phyloP scores from a whole-genome alignment of 139 green algal species.

The Nannochloris sp. region DNA sequence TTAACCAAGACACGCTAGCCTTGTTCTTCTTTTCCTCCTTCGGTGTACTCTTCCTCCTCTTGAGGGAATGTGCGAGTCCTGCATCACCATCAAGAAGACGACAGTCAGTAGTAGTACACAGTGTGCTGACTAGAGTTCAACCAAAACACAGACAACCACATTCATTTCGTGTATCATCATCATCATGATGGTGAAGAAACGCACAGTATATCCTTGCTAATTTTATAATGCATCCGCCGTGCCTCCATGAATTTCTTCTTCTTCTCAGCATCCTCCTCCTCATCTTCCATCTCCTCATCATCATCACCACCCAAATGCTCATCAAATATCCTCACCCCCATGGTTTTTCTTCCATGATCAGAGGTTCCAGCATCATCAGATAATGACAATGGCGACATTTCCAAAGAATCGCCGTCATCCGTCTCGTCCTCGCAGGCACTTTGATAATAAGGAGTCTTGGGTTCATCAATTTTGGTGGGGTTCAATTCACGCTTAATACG shows the following conservation, averaged over 20 bases:
- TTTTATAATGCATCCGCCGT: conserved; percentile 28
- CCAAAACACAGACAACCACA: too few relatives aligned
- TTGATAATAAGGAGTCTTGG: conserved; percentile 34
- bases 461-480: conserved; percentile 32
- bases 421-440: conserved; percentile 28
- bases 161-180: too few relatives aligned
- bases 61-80: too few relatives aligned
- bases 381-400: background rate
- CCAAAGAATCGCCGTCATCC: background rate
- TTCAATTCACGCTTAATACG: conserved; percentile 32
- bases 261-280: conserved; percentile 23
- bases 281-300: conserved; percentile 4
- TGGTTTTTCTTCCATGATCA: background rate
- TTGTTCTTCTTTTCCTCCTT: background rate
- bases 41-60: too few relatives aligned
- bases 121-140: too few relatives aligned
- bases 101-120: too few relatives aligned
- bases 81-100: too few relatives aligned
- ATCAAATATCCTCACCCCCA: background rate
- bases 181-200: background rate
- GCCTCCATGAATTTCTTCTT: conserved; percentile 24
- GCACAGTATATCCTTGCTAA: conserved; percentile 13
- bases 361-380: background rate
- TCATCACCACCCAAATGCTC: background rate
- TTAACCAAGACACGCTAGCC: background rate